Base-by-base conservation (phyloP, 176 grass and related monocot genomes). In the Thinopyrum elongatum region DNA sequence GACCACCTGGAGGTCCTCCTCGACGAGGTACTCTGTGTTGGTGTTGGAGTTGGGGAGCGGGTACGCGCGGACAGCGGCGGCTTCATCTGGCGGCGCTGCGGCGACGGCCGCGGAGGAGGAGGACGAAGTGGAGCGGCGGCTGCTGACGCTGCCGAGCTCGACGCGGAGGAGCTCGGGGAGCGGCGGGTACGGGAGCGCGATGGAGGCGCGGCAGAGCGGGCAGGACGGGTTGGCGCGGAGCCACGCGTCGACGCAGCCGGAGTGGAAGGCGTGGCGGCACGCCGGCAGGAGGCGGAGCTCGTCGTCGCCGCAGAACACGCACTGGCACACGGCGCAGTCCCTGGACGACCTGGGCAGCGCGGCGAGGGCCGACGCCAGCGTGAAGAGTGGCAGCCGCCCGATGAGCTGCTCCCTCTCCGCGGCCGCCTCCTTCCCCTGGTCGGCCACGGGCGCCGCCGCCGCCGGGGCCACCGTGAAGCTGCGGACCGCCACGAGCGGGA, bases 291-390 rank as follows among this genome's bases (percentile, higher is more conserved):
- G 86, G 28, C 97, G 97, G 58, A 95, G 93, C 86, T 93, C 87
- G 23, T 93, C 94, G 70, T 90, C 86, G 49, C 59, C 79, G 72
- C 67, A 49, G 86, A 99, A 93, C 17, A 85, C 78, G 63, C 88
- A 87, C 84, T 88, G 93, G 88, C 95, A 98, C 75, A 98, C 93
- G 46, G 95, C 95, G 86, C 95, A 98, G 74, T 98, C 95, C 8
- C 39, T 47, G 0, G 91, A 92, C n/a, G 88, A 97, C 82, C 88
- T 93, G 4, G 89, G 85, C 47, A 95, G 57, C 8, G 81, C 79
- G n/a, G 88, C 88, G 5, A 93, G 83, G 31, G 88, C 84, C 80
- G 94, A 93, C 17, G 86, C 86, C 23, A 97, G 82, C 38, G 88
- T 95, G 90, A 97, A 90, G 26, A 97, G 81, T 49, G 95, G 95